These are phyloP conservation scores for Cyclostephanos tholiformis DNA, from an alignment of 108 stramenopile species.

Conservation along the genomic window DNA sequence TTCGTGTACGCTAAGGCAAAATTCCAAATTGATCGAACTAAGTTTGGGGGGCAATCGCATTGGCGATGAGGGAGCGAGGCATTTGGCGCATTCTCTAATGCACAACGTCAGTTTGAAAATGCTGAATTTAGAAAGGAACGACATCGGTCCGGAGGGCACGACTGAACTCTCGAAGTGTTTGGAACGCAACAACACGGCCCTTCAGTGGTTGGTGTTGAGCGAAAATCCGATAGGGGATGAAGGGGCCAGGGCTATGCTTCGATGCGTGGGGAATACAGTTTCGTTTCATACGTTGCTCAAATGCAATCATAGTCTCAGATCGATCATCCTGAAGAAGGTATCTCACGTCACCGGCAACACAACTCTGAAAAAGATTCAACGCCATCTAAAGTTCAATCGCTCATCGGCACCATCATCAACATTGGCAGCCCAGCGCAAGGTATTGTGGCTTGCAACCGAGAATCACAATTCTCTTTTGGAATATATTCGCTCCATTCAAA, in stretches of 20 bases:
- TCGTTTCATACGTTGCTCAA: slow-evolving; percentile 9
- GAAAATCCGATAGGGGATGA: slow-evolving; percentile 51
- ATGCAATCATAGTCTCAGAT: slow-evolving; percentile 20
- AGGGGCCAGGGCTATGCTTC: slow-evolving; percentile 40
- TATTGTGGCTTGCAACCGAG: slow-evolving; percentile 5
- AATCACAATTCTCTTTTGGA: slow-evolving; percentile 3
- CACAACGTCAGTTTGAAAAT: slow-evolving; percentile 39
- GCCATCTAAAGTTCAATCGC: slow-evolving; percentile 26
- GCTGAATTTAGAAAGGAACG: slow-evolving; percentile 57
- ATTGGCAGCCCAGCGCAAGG: slow-evolving; percentile 7
- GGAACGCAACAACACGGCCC: slow-evolving; percentile 23
- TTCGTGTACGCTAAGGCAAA: slow-evolving; percentile 25
- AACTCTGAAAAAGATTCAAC: slow-evolving; percentile 18
- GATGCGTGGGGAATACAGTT: slow-evolving; percentile 14
- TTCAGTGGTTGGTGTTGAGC: slow-evolving; percentile 47
- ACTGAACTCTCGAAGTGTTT: slow-evolving; percentile 36
- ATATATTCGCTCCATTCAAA: background rate
- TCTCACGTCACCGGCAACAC: slow-evolving; percentile 6
- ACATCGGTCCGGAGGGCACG: slow-evolving; percentile 44
- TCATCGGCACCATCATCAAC: background rate
- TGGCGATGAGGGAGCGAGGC: slow-evolving; percentile 47
- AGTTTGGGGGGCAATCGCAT: slow-evolving; percentile 50
- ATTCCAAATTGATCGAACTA: slow-evolving; percentile 50
- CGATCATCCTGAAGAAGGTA: slow-evolving; percentile 22
- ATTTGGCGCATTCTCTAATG: slow-evolving; percentile 31